Evolutionary conservation across 495 filamentous ascomycete species (phyloP).

Genomic region (Sporormia fimetaria): DNA sequence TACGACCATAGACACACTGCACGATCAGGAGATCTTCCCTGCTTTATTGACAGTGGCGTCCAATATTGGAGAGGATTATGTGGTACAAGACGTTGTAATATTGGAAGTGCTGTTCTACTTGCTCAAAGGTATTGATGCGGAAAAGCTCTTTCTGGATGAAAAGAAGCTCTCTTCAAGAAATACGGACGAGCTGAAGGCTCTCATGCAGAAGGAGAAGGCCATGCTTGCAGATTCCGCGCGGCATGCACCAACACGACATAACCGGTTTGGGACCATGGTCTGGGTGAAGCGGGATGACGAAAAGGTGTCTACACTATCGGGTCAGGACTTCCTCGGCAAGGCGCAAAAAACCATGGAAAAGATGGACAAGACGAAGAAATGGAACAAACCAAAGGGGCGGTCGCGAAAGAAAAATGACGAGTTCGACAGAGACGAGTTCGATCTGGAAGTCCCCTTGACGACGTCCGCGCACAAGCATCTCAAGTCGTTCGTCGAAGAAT

Average conservation of each 20-base stretch:
- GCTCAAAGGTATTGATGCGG: constrained; percentile 76
- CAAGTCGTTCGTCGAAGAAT: constrained; percentile 77
- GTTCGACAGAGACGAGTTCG: constrained; percentile 57
- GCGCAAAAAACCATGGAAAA: constrained; percentile 61
- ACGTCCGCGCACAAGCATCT: constrained; percentile 58
- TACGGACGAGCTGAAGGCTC: constrained; percentile 56
- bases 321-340: constrained; percentile 70
- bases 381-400: constrained; percentile 61
- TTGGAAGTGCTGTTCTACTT: constrained; percentile 87
- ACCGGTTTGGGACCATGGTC: constrained; percentile 91
- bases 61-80: constrained; percentile 86
- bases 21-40: constrained; percentile 79
- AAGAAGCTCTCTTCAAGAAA: constrained; percentile 52
- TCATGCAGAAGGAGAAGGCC: constrained; percentile 69
- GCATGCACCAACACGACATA: constrained; percentile 77
- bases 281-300: constrained; percentile 85
- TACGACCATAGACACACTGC: constrained; percentile 74
- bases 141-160: constrained; percentile 77
- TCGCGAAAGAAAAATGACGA: constrained; percentile 51
- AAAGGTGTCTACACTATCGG: constrained; percentile 69
- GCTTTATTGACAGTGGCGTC: constrained; percentile 76
- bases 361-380: constrained; percentile 87
- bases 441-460: constrained; percentile 56
- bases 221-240: constrained; percentile 68
- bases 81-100: constrained; percentile 69